Evolutionary conservation across 202 grass and related monocot species (phyloP).

Genomic region (Zoysia matrella): DNA sequence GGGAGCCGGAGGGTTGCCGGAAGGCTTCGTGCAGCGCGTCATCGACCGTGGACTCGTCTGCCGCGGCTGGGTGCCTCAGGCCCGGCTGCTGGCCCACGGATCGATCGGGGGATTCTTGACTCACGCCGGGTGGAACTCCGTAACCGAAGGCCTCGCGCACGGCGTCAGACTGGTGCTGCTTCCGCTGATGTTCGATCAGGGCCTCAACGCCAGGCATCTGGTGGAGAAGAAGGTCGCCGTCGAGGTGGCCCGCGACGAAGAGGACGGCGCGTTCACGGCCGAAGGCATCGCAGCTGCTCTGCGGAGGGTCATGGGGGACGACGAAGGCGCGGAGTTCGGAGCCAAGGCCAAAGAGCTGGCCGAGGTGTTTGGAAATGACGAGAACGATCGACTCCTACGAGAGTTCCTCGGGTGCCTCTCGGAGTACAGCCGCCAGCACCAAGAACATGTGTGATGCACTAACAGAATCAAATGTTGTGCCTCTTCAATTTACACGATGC

Average conservation of each 20-base stretch:
- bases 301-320: slow-evolving; percentile 57
- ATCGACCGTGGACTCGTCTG: slow-evolving; percentile 48
- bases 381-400: slow-evolving; percentile 55
- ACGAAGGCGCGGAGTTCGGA: slow-evolving; percentile 43
- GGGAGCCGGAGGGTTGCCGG: slow-evolving; percentile 33
- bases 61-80: slow-evolving; percentile 74
- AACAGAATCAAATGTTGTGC: too few species aligned
- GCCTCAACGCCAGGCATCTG: slow-evolving; percentile 66
- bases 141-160: slow-evolving; percentile 57
- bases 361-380: slow-evolving; percentile 64
- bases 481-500: too few species aligned
- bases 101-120: slow-evolving; percentile 76
- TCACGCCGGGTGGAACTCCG: slow-evolving; percentile 77
- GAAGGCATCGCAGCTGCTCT: slow-evolving; percentile 53
- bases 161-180: slow-evolving; percentile 63
- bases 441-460: background rate
- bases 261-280: slow-evolving; percentile 61
- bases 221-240: slow-evolving; percentile 57
- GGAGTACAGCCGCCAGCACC: slow-evolving; percentile 27
- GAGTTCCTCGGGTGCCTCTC: slow-evolving; percentile 57
- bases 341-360: slow-evolving; percentile 46
- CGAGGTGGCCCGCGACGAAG: slow-evolving; percentile 61
- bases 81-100: slow-evolving; percentile 53
- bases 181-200: slow-evolving; percentile 75
- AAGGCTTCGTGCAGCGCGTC: slow-evolving; percentile 53